Evolutionary conservation across 257 asterid species (phyloP), one percentile per base, ranked within the genome.

Genomic region (Solanum bulbocastanum): DNA sequence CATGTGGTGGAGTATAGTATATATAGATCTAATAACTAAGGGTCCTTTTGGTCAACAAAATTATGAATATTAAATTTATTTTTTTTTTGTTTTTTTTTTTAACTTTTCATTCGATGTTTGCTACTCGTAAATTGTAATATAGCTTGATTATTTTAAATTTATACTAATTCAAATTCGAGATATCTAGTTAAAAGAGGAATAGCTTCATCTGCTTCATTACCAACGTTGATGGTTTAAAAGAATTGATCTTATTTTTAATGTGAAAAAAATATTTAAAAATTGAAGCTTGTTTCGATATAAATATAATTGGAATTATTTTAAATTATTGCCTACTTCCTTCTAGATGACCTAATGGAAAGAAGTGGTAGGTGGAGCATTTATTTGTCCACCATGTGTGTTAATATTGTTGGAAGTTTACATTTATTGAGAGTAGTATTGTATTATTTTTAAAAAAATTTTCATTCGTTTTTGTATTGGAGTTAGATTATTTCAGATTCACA

Each of bases 401-500:
- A 23, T 40, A 22, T 10, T 10, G 1, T 30, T 30, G 39, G 30
- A 69, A 30, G 37, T n/a, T 5, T 25, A 25, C 72, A 65, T 58
- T 58, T 18, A 56, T 58, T 8, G 13, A 52, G 3, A 52, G 9
- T 16, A 52, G 23, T 5, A 2, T 52, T 49, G 1, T 49, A 49
- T 49, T 49, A 46, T 46, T 46, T 12, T 44, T 4, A 4, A 10
- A 40, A 42, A 11, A 11, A 4, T 3, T 12, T 52, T 18, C 0
- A 7, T 52, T 52, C 0, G n/a, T 0, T 52, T 52, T 16, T 52
- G 3, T 49, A 49, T 0, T 6, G 0, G 0, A 52, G 10, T 1
- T 6, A 0, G 4, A 16, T 0, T 6, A 18, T 52, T 52, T 52
- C 0, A 52, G 1, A 18, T 52, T 49, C 58, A 49, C 22, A 49